These are phyloP conservation scores for Monosporascus ibericus DNA, from an alignment of 2,329 filamentous ascomycete genomes.

Conservation along the genomic window DNA sequence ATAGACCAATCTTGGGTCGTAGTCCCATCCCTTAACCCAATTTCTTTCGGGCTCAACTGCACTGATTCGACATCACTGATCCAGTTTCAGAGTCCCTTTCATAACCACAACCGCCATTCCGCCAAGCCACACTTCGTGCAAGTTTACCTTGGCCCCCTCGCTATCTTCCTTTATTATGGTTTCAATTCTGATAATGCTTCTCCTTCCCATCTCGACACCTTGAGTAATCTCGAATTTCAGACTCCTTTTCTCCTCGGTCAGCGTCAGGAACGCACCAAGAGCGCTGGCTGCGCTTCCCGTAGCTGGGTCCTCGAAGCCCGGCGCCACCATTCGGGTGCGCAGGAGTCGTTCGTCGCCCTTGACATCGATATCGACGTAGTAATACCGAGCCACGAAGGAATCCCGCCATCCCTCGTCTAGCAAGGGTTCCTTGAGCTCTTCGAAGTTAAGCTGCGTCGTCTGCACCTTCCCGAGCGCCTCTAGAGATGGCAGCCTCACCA, in stretches of 20 bases:
- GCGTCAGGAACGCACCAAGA: conserved; percentile 47
- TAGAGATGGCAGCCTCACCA: conserved; percentile 55
- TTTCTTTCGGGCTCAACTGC: too few relatives aligned
- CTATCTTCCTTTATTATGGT: conserved; percentile 21
- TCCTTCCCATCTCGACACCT: conserved; percentile 62
- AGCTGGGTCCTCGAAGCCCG: conserved; percentile 48
- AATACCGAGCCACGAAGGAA: conserved; percentile 51
- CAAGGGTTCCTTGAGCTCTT: conserved; percentile 22
- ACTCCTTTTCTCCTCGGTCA: conserved; percentile 27
- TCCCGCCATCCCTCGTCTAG: conserved; percentile 50
- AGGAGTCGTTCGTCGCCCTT: conserved; percentile 28
- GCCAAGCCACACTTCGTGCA: conserved; percentile 22
- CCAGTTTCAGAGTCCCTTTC: conserved; percentile 21
- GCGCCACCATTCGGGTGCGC: conserved; percentile 55
- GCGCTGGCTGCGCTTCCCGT: conserved; percentile 58
- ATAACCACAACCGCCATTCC: conserved; percentile 25
- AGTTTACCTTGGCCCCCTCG: conserved; percentile 4
- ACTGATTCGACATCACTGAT: conserved; percentile 7
- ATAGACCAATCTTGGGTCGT: background rate
- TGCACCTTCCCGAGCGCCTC: conserved; percentile 46
- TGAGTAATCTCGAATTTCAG: conserved; percentile 50
- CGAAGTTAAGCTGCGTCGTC: conserved; percentile 27
- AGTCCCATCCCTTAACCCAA: too few relatives aligned
- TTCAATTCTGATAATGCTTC: conserved; percentile 45
- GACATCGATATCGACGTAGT: conserved; percentile 44